A percentile compares a stretch with the other conserved stretches of the same genome.
Evolutionary conservation across 768 basidiomycete genomes (phyloP).

Genomic region (Calocybe indica): DNA sequence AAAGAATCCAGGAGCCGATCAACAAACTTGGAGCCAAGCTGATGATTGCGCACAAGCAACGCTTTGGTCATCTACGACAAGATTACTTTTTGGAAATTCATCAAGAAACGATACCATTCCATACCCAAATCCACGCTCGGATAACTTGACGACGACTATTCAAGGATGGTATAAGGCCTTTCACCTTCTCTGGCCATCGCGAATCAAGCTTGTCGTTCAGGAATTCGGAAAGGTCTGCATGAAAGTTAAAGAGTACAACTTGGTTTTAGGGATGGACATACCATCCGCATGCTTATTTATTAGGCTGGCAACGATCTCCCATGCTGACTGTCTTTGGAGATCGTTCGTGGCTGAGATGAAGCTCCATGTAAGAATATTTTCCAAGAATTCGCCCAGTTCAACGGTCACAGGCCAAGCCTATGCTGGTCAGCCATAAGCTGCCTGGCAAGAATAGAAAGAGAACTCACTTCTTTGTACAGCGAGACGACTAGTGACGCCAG

Average conservation of each 20-base stretch:
- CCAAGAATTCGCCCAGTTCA: constrained; percentile 48
- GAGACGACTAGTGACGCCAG: constrained; percentile 64
- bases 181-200: constrained; percentile 48
- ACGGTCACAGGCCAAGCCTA: constrained; percentile 44
- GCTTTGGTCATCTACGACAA: constrained; percentile 65
- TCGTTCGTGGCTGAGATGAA: constrained; percentile 39
- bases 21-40: constrained; percentile 47
- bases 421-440: not conserved
- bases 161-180: constrained; percentile 18
- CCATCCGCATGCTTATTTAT: constrained; percentile 76
- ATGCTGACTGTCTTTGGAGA: constrained; percentile 48
- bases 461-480: constrained; percentile 57
- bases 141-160: constrained; percentile 49
- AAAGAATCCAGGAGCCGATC: constrained; percentile 69
- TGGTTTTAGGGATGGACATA: constrained; percentile 22
- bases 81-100: not conserved
- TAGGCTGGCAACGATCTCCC: constrained; percentile 57
- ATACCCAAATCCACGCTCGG: constrained; percentile 65
- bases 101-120: constrained; percentile 9
- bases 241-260: not conserved
- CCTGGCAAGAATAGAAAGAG: not conserved
- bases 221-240: constrained; percentile 42
- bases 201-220: constrained; percentile 30
- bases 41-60: constrained; percentile 70
- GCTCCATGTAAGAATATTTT: constrained; percentile 54